Conservation (phyloP, 129 eudicot species). For the Scalesia atractyloides region DNA sequence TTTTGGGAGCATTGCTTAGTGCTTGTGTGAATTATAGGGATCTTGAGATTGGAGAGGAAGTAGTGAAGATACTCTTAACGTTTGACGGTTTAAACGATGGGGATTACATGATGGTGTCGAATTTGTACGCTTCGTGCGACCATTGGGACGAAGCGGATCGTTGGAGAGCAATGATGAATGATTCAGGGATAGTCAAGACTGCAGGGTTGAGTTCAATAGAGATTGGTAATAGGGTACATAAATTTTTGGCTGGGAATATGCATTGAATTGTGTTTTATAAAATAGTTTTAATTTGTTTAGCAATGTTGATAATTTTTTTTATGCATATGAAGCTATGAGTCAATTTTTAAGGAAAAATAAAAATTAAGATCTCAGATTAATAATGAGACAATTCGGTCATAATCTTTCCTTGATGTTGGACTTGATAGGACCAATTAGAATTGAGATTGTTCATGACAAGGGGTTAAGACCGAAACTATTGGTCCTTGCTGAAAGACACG, state of each 20-base stretch:
- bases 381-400: too few relatives aligned
- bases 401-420: too few relatives aligned
- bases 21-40: slow-evolving; percentile 54
- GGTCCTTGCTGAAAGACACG: too few relatives aligned
- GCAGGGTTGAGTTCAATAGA: slow-evolving; percentile 51
- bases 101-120: slow-evolving; percentile 58
- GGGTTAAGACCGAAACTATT: too few relatives aligned
- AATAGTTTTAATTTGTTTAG: neutral
- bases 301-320: neutral
- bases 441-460: too few relatives aligned
- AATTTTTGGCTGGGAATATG: slow-evolving; percentile 48
- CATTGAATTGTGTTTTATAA: slow-evolving; percentile 2
- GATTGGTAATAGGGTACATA: slow-evolving; percentile 40
- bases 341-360: neutral
- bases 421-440: too few relatives aligned
- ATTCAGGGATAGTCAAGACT: slow-evolving; percentile 42
- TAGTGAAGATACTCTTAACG: slow-evolving; percentile 33
- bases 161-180: slow-evolving; percentile 67
- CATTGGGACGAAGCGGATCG: slow-evolving; percentile 44
- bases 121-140: slow-evolving; percentile 49
- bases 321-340: neutral
- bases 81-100: slow-evolving; percentile 35
- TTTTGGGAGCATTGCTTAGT: slow-evolving; percentile 57
- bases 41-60: slow-evolving; percentile 47
- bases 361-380: too few relatives aligned